Base-by-base conservation (phyloP, 2,329 filamentous ascomycete genomes). In the Stachybotrys chlorohalonatus region DNA sequence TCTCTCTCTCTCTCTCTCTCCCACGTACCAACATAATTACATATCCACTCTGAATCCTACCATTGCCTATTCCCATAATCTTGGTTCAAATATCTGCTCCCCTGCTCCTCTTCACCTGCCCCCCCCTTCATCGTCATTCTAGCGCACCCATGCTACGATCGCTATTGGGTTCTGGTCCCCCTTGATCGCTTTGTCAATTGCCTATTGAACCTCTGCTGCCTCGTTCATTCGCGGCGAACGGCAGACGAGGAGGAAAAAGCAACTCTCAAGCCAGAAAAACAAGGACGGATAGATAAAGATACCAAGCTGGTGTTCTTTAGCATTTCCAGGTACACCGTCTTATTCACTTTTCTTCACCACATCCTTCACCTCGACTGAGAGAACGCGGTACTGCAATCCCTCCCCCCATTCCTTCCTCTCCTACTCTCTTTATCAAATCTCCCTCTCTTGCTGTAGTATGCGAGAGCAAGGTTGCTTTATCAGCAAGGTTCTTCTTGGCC, bases 401-500 rank as follows among this genome's bases (percentile, higher is more conserved):
- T 8, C 46, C 9, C 16, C 65, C 60, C 59, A 50, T 56, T 58
- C 54, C 53, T 53, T 53, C 57, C 55, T 59, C 52, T 53, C 53
- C 59, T 58, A 55, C 55, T 55, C 49, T 55, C 53, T 60, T 56
- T 60, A 60, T 60, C 57, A 59, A 56, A 54, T 63, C 59, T 61
- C 63, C 59, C 56, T 57, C 59, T 61, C 63, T 60, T 56, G 58
- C 59, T 57, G 58, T 54, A 61, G 60, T 64, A 63, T 62, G 63
- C 61, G 60, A 63, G 62, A 62, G 62, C 66, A 63, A 63, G 65
- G 64, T 66, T 70, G 66, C 65, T 68, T 68, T 67, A 68, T 69
- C 68, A 68, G 67, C 68, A 66, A 68, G 66, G 62, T 67, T 47
- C 63, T 56, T 67, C 72, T 72, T 70, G 66, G 74, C 70, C 67